Evolutionary conservation across 2,329 filamentous ascomycete genomes (phyloP).

Genomic region (Macrophomina phaseolina): DNA sequence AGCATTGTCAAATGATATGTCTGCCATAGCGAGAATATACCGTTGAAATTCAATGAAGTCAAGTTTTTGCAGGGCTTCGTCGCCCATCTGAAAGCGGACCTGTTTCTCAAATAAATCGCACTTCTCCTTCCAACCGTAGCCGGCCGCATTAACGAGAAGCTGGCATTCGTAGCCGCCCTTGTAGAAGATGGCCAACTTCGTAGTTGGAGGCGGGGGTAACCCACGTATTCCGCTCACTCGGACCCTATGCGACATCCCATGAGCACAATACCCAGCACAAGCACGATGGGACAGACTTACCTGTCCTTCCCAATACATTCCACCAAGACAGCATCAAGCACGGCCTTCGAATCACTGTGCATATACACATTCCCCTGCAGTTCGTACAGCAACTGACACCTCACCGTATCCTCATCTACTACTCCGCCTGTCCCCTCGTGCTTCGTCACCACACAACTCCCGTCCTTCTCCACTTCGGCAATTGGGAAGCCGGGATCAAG

Average conservation of each 20-base stretch:
- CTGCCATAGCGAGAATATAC: not conserved
- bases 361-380: slow-evolving; percentile 53
- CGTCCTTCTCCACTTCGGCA: slow-evolving; percentile 55
- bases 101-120: slow-evolving; percentile 26
- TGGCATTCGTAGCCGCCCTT: slow-evolving; percentile 49
- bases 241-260: slow-evolving; percentile 33
- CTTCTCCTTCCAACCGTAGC: slow-evolving; percentile 26
- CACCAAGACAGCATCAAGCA: slow-evolving; percentile 43
- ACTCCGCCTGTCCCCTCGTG: slow-evolving; percentile 43
- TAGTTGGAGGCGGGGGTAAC: slow-evolving; percentile 46
- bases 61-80: not conserved
- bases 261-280: not conserved
- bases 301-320: slow-evolving; percentile 41
- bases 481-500: slow-evolving; percentile 56
- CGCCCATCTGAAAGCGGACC: slow-evolving; percentile 22
- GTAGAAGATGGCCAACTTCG: slow-evolving; percentile 49
- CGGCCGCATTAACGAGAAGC: slow-evolving; percentile 42
- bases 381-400: slow-evolving; percentile 54
- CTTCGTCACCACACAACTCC: slow-evolving; percentile 56
- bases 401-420: slow-evolving; percentile 42
- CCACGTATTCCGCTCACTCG: slow-evolving; percentile 47
- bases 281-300: not conserved
- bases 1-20: not conserved
- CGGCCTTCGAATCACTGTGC: slow-evolving; percentile 53
- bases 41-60: slow-evolving; percentile 27